Conservation (phyloP, 768 basidiomycete genomes). For the Strobilomyces confusus region DNA sequence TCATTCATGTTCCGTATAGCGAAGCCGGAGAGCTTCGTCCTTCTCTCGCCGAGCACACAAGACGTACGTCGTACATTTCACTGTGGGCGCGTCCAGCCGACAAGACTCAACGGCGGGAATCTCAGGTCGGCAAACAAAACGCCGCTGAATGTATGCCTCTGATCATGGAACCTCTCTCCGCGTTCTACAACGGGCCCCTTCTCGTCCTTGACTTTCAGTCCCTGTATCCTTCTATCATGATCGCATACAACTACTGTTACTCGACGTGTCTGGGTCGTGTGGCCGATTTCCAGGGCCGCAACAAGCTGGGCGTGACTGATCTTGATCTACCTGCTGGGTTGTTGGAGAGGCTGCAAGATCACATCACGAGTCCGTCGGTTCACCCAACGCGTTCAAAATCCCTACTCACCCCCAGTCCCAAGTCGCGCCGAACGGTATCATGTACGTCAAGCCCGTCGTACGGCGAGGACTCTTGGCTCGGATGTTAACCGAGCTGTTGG, state of each 20-base stretch:
- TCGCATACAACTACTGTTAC: slow-evolving; percentile 96
- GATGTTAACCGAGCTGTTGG: slow-evolving; percentile 89
- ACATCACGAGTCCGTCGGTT: slow-evolving; percentile 62
- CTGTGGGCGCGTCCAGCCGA: background rate
- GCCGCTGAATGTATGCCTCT: slow-evolving; percentile 95
- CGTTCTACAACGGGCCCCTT: slow-evolving; percentile 89
- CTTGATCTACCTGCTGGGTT: slow-evolving; percentile 64
- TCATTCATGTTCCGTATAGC: slow-evolving; percentile 97
- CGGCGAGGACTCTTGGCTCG: slow-evolving; percentile 82
- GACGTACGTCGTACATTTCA: slow-evolving; percentile 52
- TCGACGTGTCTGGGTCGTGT: slow-evolving; percentile 94
- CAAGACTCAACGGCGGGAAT: background rate
- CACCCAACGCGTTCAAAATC: background rate
- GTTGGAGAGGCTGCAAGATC: slow-evolving; percentile 64
- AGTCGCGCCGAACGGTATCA: slow-evolving; percentile 96
- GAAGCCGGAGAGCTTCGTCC: slow-evolving; percentile 89
- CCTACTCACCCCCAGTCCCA: background rate
- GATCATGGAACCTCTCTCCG: slow-evolving; percentile 91
- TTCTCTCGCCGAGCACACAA: slow-evolving; percentile 83
- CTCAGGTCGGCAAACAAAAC: slow-evolving; percentile 90
- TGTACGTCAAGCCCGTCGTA: slow-evolving; percentile 85
- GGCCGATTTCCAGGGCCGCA: slow-evolving; percentile 78
- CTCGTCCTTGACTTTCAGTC: slow-evolving; percentile 96
- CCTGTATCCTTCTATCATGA: slow-evolving; percentile 96
- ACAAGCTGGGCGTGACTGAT: slow-evolving; percentile 84